These are phyloP conservation scores for Tolypocladium inflatum DNA, from an alignment of 2,329 filamentous ascomycete genomes.

Conservation along the genomic window DNA sequence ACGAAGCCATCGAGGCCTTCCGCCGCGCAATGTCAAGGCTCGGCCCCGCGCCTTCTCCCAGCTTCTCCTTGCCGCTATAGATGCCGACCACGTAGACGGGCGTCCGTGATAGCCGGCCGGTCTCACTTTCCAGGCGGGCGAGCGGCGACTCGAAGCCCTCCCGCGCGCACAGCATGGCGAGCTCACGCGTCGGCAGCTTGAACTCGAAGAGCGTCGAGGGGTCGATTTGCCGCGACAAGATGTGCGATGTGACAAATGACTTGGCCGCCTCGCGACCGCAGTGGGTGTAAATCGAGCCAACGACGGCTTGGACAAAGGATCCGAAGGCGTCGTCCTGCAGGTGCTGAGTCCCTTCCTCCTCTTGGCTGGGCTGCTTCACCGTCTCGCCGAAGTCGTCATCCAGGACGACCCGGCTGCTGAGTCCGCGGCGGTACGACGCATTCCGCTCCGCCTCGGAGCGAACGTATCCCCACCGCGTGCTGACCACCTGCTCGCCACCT, in stretches of 20 bases:
- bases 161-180: constrained; percentile 71
- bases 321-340: constrained; percentile 68
- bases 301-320: constrained; percentile 71
- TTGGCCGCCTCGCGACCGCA: constrained; percentile 70
- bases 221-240: constrained; percentile 71
- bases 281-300: constrained; percentile 81
- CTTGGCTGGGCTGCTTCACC: constrained; percentile 15
- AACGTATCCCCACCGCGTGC: constrained; percentile 40
- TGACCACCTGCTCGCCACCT: constrained; percentile 32
- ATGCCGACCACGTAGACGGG: constrained; percentile 93
- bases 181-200: constrained; percentile 71
- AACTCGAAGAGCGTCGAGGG: constrained; percentile 76
- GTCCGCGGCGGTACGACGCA: constrained; percentile 49
- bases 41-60: constrained; percentile 80
- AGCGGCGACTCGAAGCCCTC: constrained; percentile 85
- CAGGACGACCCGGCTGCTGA: constrained; percentile 69
- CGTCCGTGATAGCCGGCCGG: constrained; percentile 71
- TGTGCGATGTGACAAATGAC: constrained; percentile 73
- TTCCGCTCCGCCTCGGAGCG: constrained; percentile 39
- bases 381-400: constrained; percentile 77
- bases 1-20: constrained; percentile 71
- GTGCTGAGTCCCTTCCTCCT: constrained; percentile 39
- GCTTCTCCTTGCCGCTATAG: constrained; percentile 81
- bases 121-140: constrained; percentile 82
- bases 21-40: constrained; percentile 69